Base-by-base conservation (phyloP, 2,329 filamentous ascomycete genomes). In the Aaosphaeria arxii region DNA sequence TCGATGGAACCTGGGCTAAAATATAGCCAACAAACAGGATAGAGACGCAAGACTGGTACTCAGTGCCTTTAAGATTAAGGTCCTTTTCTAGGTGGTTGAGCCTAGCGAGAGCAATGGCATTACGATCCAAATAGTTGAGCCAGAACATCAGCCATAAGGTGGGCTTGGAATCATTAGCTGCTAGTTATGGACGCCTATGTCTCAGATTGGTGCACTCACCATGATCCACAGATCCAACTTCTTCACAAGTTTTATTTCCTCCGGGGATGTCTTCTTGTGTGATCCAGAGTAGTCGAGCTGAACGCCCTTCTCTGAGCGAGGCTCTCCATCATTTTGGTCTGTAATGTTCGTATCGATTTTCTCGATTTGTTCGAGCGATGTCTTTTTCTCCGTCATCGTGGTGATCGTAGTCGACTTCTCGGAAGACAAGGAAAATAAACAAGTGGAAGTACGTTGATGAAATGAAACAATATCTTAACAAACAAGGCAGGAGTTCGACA, bases 21-120 rank as follows among this genome's bases (percentile, higher is more conserved):
- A 40, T n/a, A 4, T 40, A 40, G 9, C 39, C 39, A 32, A 73
- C 72, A n/a, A 42, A 42, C 9, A 45, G 36, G 30, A 31, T 45
- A 6, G 43, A 48, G 2, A 32, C 33, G 40, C 29, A 35, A 7
- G 46, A 44, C 9, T 48, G 17, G 42, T 35, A 48, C 9, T 48
- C 11, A 3, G 35, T 40, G 5, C 41, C 17, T 28, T 24, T 30
- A 7, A 45, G 44, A 30, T 70, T 58, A n/a, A 85, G 69, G 45
- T 85, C 83, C 2, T 71, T 67, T 47, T 83, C 77, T 11, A 87
- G 71, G 9, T 81, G 82, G 60, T 80, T 78, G 42, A 86, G 72
- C 11, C 78, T 76, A 0, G 84, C 84, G 2, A 81, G 75, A 1
- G 81, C 81, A 52, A 86, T 83, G 64, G 85, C 83, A 64, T 83